Conservation (phyloP, 2,329 filamentous ascomycete genomes). For the Xenoacremonium recifei region DNA sequence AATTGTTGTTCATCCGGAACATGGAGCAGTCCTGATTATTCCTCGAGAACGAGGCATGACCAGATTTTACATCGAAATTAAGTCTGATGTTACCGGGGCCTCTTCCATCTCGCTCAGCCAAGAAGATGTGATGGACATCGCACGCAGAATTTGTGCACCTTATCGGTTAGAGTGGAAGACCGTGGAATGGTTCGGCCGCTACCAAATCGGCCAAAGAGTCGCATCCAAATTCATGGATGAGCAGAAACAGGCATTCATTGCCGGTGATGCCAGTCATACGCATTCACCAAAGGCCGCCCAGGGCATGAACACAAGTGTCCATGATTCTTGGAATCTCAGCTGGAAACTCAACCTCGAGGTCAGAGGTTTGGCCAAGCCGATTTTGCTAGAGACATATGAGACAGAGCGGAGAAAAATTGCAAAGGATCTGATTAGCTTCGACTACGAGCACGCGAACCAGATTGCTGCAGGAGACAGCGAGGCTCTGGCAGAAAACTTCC, state of each 20-base stretch:
- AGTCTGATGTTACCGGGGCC: constrained; percentile 33
- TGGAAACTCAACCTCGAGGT: constrained; percentile 52
- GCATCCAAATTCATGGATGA: constrained; percentile 66
- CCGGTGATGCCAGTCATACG: constrained; percentile 68
- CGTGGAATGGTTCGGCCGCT: constrained; percentile 69
- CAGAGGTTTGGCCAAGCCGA: constrained; percentile 51
- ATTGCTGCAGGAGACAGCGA: constrained; percentile 60
- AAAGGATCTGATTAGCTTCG: constrained; percentile 56
- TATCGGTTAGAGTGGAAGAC: constrained; percentile 55
- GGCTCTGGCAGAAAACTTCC: constrained; percentile 65
- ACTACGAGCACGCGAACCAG: constrained; percentile 54
- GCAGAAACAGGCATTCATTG: constrained; percentile 59
- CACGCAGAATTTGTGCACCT: constrained; percentile 56
- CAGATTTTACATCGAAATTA: constrained; percentile 57
- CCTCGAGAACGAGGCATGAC: constrained; percentile 71
- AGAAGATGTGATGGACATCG: constrained; percentile 67
- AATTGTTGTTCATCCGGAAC: constrained; percentile 61
- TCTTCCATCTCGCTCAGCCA: constrained; percentile 36
- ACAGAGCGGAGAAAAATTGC: constrained; percentile 60
- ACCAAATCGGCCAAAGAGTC: constrained; percentile 67
- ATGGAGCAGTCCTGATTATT: constrained; percentile 68
- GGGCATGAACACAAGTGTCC: constrained; percentile 60
- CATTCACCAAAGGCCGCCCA: constrained; percentile 70
- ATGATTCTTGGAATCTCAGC: constrained; percentile 59
- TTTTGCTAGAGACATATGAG: constrained; percentile 59